phyloP scores from a whole-genome alignment of 495 filamentous ascomycete genomes.

The Penicillium atrosanguineum region DNA sequence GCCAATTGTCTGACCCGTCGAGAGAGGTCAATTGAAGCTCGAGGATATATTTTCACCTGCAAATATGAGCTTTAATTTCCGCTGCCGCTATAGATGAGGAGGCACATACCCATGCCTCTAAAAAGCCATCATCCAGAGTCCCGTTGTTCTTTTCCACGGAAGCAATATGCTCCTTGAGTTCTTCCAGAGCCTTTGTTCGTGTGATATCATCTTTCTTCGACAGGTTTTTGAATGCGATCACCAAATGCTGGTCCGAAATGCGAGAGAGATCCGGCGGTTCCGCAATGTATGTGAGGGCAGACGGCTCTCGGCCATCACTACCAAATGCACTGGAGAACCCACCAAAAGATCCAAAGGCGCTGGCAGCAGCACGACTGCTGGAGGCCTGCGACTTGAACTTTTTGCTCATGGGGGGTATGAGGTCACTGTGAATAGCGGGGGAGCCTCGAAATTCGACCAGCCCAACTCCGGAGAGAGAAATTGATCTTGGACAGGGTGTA shows the following conservation, averaged over 20 bases:
- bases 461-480: slow-evolving; percentile 4
- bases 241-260: slow-evolving; percentile 74
- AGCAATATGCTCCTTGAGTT: slow-evolving; percentile 65
- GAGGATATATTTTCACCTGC: slow-evolving; percentile 81
- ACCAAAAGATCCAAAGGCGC: slow-evolving; percentile 48
- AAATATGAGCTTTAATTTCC: not conserved
- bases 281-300: slow-evolving; percentile 73
- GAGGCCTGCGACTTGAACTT: slow-evolving; percentile 71
- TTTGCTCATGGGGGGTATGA: slow-evolving; percentile 61
- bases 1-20: slow-evolving; percentile 83
- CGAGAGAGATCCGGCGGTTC: slow-evolving; percentile 79
- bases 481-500: not conserved
- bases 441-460: slow-evolving; percentile 8
- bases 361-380: slow-evolving; percentile 61
- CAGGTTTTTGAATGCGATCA: slow-evolving; percentile 88
- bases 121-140: slow-evolving; percentile 68
- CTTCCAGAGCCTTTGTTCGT: slow-evolving; percentile 89
- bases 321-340: slow-evolving; percentile 46
- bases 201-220: slow-evolving; percentile 91
- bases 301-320: slow-evolving; percentile 49
- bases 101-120: slow-evolving; percentile 81
- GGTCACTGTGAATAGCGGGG: slow-evolving; percentile 32
- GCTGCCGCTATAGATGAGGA: slow-evolving; percentile 4
- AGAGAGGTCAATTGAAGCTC: slow-evolving; percentile 81
- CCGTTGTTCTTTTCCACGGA: slow-evolving; percentile 42